A percentile compares a stretch with the other conserved stretches of the same genome.
phyloP scores from a whole-genome alignment of 768 basidiomycete genomes.

The Russula griseocarnosa region DNA sequence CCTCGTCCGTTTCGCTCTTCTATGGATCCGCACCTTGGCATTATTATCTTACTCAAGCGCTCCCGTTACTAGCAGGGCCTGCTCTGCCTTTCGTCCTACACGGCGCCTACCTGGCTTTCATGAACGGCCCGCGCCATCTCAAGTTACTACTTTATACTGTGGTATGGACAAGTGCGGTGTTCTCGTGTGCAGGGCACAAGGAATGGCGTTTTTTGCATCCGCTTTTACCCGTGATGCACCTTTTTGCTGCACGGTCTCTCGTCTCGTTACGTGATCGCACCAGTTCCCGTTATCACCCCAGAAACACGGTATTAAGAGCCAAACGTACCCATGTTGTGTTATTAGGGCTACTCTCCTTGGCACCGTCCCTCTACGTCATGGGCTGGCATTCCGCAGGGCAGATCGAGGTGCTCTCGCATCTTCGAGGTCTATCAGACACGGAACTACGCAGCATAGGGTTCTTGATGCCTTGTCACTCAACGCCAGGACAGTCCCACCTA shows the following conservation, averaged over 20 bases:
- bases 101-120: conserved; percentile 39
- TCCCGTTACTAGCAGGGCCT: conserved; percentile 78
- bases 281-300: conserved; percentile 16
- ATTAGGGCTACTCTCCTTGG: conserved; percentile 50
- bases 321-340: conserved; percentile 30
- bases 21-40: conserved; percentile 86
- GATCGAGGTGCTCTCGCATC: conserved; percentile 64
- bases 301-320: background rate
- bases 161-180: conserved; percentile 60
- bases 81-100: conserved; percentile 68
- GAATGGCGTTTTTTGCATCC: conserved; percentile 98
- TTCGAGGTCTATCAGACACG: conserved; percentile 50
- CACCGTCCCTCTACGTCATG: conserved; percentile 64
- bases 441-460: conserved; percentile 63
- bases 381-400: conserved; percentile 78
- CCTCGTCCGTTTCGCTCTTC: conserved; percentile 84
- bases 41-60: conserved; percentile 81
- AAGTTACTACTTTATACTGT: conserved; percentile 48
- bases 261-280: conserved; percentile 38
- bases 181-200: conserved; percentile 86
- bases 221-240: conserved; percentile 74
- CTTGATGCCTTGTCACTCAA: conserved; percentile 96
- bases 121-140: conserved; percentile 26
- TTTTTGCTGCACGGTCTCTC: conserved; percentile 72
- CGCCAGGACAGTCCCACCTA: conserved; percentile 85